phyloP scores from a whole-genome alignment of 306 rosid species.

The Inga laurina region DNA sequence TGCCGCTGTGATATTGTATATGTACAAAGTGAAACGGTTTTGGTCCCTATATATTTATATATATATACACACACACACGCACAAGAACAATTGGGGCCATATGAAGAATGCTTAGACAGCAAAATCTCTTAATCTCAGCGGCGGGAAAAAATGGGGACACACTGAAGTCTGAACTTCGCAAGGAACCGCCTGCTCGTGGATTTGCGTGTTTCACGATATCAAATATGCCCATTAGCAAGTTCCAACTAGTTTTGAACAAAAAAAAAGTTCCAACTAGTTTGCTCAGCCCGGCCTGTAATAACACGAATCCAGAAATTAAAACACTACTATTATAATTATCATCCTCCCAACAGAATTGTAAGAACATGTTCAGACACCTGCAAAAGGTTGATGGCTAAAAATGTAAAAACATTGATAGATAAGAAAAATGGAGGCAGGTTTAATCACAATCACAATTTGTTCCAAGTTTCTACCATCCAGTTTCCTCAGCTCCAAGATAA shows the following conservation, averaged over 20 bases:
- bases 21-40: constrained; percentile 25
- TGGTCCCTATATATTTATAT: constrained; percentile 7
- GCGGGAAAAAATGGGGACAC: not conserved
- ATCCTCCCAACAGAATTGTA: not conserved
- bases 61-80: too few species aligned
- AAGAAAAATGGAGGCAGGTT: too few species aligned
- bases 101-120: not conserved
- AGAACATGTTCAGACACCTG: not conserved
- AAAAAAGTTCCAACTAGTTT: constrained; percentile 10
- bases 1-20: constrained; percentile 29
- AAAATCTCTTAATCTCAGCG: not conserved
- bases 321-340: constrained; percentile 3
- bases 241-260: constrained; percentile 13
- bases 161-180: not conserved
- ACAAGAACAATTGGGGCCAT: constrained; percentile 23
- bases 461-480: not conserved
- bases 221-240: constrained; percentile 4
- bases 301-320: constrained; percentile 17
- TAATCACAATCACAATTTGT: not conserved
- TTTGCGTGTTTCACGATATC: not conserved
- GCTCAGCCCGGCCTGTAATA: constrained; percentile 4
- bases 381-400: not conserved
- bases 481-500: not conserved
- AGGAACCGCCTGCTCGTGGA: not conserved
- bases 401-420: too few species aligned